Evolutionary conservation across 2,329 filamentous ascomycete species (phyloP), one percentile per base, ranked within the genome.

Genomic region (Mycocentrospora acerina): DNA sequence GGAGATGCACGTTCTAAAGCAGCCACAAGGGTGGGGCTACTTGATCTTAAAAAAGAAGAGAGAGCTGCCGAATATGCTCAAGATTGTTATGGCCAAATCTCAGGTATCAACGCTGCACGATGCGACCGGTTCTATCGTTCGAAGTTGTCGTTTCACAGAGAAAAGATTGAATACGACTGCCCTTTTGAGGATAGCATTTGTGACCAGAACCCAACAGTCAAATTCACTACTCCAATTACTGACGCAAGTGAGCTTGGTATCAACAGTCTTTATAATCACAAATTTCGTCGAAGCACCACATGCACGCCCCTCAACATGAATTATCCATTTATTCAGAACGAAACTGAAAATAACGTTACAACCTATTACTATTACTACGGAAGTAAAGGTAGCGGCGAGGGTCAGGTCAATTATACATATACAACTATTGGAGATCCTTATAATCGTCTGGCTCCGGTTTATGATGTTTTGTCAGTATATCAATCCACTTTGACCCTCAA

Each of bases 351-450:
- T 26, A 31, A 31, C n/a, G 35, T n/a, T 11, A 40, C 37, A 3
- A 40, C 37, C 15, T 40, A 19, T 15, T 35, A 32, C 3, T 40
- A 40, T 19, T 25, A 40, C 15, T 40, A 40, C 18, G 37, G 37
- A n/a, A n/a, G 18, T 10, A 40, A 33, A 17, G 4, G 11, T 4
- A 13, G 5, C 18, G 22, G 15, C 2, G 26, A 24, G 4, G 6
- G 7, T 16, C 14, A 2, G 3, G 12, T 26, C 2, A 31, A 40
- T 29, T 35, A 34, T 26, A 40, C 37, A 4, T 40, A 40, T 19
- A n/a, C 9, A 17, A 40, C 37, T 5, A 19, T 26, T 13, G 37
- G 37, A 18, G 15, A 40, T 26, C 37, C 37, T 8, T 40, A 25
- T 24, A 14, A 35, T 7, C 19, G 27, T 1, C 24, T 34, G n/a